Evolutionary conservation across 768 basidiomycete genomes (phyloP).

Genomic region (Amanita inopinata): DNA sequence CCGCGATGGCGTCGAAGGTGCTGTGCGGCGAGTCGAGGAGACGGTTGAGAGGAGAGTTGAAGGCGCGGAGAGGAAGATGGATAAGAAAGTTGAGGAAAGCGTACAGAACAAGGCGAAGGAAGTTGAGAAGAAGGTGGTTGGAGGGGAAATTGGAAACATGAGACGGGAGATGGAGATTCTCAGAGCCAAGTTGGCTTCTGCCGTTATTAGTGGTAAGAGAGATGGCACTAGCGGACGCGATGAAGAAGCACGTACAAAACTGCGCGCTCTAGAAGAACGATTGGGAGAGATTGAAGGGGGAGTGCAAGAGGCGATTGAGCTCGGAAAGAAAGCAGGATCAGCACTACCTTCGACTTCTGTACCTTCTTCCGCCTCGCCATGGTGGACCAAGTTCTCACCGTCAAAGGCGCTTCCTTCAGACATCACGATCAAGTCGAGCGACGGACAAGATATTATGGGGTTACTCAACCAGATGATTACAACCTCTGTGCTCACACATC

Average conservation of each 20-base stretch:
- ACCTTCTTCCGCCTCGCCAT: slow-evolving; percentile 31
- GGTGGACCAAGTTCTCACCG: slow-evolving; percentile 63
- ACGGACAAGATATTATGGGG: slow-evolving; percentile 61
- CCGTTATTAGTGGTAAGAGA: slow-evolving; percentile 13
- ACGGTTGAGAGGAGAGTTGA: slow-evolving; percentile 6
- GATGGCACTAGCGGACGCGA: slow-evolving; percentile 26
- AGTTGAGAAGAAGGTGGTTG: slow-evolving; percentile 44
- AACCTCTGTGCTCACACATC: slow-evolving; percentile 53
- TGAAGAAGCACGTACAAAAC: slow-evolving; percentile 45
- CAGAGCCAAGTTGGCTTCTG: slow-evolving; percentile 27
- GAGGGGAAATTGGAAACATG: slow-evolving; percentile 36
- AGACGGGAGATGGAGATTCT: slow-evolving; percentile 48
- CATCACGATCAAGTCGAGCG: slow-evolving; percentile 59
- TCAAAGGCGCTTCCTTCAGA: slow-evolving; percentile 29
- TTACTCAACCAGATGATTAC: slow-evolving; percentile 74
- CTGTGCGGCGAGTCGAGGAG: slow-evolving; percentile 23
- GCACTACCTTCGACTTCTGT: slow-evolving; percentile 22
- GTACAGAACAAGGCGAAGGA: slow-evolving; percentile 23
- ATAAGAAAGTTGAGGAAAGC: slow-evolving; percentile 2
- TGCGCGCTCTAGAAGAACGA: slow-evolving; percentile 53
- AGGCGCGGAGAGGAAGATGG: slow-evolving; percentile 11
- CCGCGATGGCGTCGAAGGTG: slow-evolving; percentile 12
- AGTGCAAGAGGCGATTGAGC: slow-evolving; percentile 64
- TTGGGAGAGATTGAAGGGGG: slow-evolving; percentile 51
- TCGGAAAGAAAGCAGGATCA: slow-evolving; percentile 39